phyloP scores from a whole-genome alignment of 1,284 basidiomycete species.

The Rhodotorula sp. region DNA sequence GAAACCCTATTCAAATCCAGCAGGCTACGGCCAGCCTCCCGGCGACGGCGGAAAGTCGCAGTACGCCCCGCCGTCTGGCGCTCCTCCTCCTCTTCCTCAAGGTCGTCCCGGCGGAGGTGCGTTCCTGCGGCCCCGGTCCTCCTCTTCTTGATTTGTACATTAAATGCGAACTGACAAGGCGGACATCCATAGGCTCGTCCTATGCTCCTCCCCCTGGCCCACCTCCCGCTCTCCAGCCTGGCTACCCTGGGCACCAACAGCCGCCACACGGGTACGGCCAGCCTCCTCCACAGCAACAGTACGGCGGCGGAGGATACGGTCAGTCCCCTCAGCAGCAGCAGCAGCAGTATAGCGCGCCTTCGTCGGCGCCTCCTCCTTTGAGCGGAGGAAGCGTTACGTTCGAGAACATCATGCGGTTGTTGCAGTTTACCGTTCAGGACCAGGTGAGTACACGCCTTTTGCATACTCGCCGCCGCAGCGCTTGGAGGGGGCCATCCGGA shows the following conservation, averaged over 20 bases:
- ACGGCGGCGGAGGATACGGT: not conserved
- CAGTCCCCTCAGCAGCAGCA: not conserved
- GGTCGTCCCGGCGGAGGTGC: not conserved
- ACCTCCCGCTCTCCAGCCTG: not conserved
- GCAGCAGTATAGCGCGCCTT: constrained; percentile 8
- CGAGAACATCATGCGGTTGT: constrained; percentile 18
- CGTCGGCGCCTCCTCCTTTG: constrained; percentile 16
- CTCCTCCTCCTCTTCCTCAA: not conserved
- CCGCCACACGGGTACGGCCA: constrained; percentile 1
- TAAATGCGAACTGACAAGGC: not conserved
- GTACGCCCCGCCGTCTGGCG: constrained; percentile 15
- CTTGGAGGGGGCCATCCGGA: not conserved
- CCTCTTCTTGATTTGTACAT: not conserved
- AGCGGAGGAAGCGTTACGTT: constrained; percentile 3
- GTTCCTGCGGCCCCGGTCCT: not conserved
- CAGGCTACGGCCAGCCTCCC: not conserved
- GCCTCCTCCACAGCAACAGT: constrained; percentile 11
- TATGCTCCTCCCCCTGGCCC: constrained; percentile 17
- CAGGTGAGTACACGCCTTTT: constrained; percentile 44
- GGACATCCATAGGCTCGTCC: not conserved
- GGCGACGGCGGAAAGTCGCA: not conserved
- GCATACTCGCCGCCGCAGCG: not conserved
- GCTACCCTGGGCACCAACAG: constrained; percentile 6
- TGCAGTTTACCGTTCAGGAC: constrained; percentile 17
- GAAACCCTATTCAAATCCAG: too few relatives aligned